phyloP scores from a whole-genome alignment of 176 grass and related monocot species.

The Oryza punctata region DNA sequence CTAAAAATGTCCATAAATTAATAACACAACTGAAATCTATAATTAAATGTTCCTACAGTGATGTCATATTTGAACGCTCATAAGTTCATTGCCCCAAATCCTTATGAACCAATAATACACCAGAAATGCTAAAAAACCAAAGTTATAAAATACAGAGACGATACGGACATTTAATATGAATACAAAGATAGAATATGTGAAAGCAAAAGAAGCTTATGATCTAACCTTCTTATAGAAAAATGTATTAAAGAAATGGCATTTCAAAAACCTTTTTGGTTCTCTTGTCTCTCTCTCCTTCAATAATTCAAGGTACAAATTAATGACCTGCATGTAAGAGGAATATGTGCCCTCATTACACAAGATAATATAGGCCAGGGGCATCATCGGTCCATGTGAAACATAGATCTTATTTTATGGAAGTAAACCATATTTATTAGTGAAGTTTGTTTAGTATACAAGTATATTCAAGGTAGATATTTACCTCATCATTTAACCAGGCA shows the following conservation, averaged over 20 bases:
- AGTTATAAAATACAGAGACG: background rate
- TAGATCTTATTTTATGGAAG: background rate
- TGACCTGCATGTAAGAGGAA: constrained; percentile 61
- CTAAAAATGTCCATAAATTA: constrained; percentile 16
- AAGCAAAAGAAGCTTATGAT: constrained; percentile 32
- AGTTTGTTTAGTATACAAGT: constrained; percentile 7
- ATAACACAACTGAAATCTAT: background rate
- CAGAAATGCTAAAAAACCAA: background rate
- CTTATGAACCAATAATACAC: background rate
- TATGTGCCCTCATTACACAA: constrained; percentile 23
- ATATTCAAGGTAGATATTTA: constrained; percentile 46
- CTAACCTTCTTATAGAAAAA: constrained; percentile 97
- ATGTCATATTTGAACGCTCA: background rate
- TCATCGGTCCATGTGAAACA: background rate
- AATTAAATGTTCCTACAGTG: background rate
- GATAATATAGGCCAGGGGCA: constrained; percentile 1
- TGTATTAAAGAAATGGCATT: constrained; percentile 95
- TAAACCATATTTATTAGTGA: constrained; percentile 4
- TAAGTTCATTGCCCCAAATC: constrained; percentile 2
- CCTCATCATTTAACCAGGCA: constrained; percentile 93
- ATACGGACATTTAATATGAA: constrained; percentile 16
- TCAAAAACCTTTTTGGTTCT: constrained; percentile 65
- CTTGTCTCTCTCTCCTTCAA: constrained; percentile 80
- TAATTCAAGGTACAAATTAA: constrained; percentile 90
- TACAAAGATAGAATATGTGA: background rate